Evolutionary conservation across 257 asterid species (phyloP).

Genomic region (Agastache rugosa): DNA sequence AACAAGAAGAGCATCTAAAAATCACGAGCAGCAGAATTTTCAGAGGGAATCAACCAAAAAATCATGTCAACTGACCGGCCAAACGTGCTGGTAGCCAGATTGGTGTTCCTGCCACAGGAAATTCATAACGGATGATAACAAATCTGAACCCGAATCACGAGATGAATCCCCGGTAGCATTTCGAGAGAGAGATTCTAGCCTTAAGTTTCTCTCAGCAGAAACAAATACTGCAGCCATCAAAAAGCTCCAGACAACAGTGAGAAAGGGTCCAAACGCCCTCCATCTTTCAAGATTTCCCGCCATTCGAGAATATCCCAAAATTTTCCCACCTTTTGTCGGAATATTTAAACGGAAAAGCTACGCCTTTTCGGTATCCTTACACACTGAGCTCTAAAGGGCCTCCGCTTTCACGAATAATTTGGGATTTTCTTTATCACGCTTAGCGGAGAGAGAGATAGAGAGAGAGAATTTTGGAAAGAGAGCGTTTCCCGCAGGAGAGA

Average conservation of each 20-base stretch:
- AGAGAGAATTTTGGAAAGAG: background rate
- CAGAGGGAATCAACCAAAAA: background rate
- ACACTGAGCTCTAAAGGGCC: slow-evolving; percentile 33
- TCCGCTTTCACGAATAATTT: slow-evolving; percentile 14
- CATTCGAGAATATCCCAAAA: slow-evolving; percentile 47
- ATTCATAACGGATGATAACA: slow-evolving; percentile 45
- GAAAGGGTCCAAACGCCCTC: slow-evolving; percentile 65
- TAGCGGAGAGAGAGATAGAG: background rate
- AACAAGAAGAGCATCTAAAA: background rate
- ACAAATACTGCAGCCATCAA: slow-evolving; percentile 74
- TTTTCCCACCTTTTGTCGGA: slow-evolving; percentile 32
- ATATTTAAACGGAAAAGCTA: slow-evolving; percentile 24
- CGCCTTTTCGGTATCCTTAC: background rate
- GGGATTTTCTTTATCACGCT: background rate
- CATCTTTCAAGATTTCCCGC: slow-evolving; percentile 58
- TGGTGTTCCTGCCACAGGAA: slow-evolving; percentile 70
- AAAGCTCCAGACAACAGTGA: slow-evolving; percentile 74
- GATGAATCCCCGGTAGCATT: slow-evolving; percentile 37
- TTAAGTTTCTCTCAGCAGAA: slow-evolving; percentile 85
- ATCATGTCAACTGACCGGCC: slow-evolving; percentile 81
- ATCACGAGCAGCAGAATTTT: background rate
- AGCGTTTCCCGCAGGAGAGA: background rate
- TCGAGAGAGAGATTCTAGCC: slow-evolving; percentile 42
- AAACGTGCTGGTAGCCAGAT: slow-evolving; percentile 87
- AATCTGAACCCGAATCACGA: slow-evolving; percentile 49